Evolutionary conservation across 2,329 filamentous ascomycete genomes (phyloP).

Genomic region (Hypoxylon sp.): DNA sequence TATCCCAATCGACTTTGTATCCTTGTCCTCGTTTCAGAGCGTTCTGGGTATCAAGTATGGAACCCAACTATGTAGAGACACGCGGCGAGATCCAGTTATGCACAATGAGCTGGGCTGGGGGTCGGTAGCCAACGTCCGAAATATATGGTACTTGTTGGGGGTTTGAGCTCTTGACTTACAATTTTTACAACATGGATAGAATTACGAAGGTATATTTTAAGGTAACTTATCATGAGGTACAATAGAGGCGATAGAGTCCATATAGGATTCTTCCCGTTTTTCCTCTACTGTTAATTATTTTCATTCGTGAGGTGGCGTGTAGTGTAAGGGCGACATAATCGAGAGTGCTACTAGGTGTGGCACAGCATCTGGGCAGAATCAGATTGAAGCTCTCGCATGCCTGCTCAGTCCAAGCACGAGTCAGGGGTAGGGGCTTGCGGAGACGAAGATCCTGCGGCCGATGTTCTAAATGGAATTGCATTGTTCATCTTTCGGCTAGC

Average conservation of each 20-base stretch:
- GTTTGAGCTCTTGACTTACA: too few species aligned
- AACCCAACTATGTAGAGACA: not conserved
- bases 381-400: constrained; percentile 1
- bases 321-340: too few species aligned
- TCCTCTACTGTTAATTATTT: too few species aligned
- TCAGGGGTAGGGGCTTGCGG: not conserved
- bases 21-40: constrained; percentile 7
- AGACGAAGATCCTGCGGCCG: not conserved
- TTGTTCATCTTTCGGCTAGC: not conserved
- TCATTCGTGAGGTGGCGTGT: too few species aligned
- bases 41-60: not conserved
- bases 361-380: not conserved
- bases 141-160: too few species aligned
- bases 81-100: not conserved
- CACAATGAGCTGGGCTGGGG: not conserved
- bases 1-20: not conserved
- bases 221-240: too few species aligned
- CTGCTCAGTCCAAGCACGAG: not conserved
- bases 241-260: too few species aligned
- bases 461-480: not conserved
- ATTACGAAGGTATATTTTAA: too few species aligned
- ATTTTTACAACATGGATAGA: too few species aligned
- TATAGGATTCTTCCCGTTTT: too few species aligned
- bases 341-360: not conserved
- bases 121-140: too few species aligned